Base-by-base conservation (phyloP, 257 asterid species). In the Fraxinus cuspidata region DNA sequence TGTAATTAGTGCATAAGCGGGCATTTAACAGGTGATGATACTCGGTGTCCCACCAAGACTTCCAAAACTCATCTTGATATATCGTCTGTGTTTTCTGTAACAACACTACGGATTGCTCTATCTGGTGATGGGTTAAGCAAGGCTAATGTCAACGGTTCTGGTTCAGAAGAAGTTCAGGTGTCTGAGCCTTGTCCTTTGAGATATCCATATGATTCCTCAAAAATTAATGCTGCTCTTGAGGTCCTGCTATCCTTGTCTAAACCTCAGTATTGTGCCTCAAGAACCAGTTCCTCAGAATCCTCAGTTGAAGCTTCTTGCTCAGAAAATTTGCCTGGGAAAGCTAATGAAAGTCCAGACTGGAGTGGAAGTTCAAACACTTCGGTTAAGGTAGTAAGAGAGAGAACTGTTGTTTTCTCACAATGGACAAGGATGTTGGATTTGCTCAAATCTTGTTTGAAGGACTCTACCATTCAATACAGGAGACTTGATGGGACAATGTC, bases 381-480 rank as follows among this genome's bases (percentile, higher is more conserved):
- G 38, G 83, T 71, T 12, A 78, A 82, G 70, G 84, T 68, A 28
- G 83, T 66, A 78, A 91, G 97, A 80, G 92, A 92, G 89, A 96
- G 90, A 83, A 95, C 96, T 34, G 90, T 96, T 60, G 97, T 96
- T 77, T 96, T 96, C 87, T 96, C 99, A 35, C 98, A 92, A 87
- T 96, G 99, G 99, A 96, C 99, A 0, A 89, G 97, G 91, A 93
- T 96, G 98, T 83, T 96, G 81, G 98, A 93, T 88, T 85, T 96
- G 86, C 97, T 96, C 69, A 97, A 96, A 87, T 88, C 84, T 77
- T 84, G 93, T 84, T 82, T 93, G 44, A 92, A 88, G 79, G 81
- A 60, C 16, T 80, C 90, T 64, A 74, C 90, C 64, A 88, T 96
- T 78, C 92, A 89, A 83, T 96, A 96, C 72, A 87, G 97, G 58